Conservation (phyloP, 257 asterid genomes). For the Solanum bulbocastanum region DNA sequence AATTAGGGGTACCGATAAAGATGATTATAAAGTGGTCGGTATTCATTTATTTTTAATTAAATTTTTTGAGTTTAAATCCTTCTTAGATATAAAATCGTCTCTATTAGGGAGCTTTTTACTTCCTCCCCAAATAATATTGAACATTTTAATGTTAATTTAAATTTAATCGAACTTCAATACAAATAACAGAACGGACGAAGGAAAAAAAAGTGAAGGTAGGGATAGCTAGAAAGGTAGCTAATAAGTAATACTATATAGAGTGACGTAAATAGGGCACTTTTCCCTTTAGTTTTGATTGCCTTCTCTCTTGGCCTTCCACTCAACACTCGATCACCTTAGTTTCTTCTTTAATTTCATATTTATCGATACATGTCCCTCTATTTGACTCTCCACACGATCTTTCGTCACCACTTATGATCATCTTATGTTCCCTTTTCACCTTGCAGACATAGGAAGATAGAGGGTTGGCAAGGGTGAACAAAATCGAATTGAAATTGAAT, state of each 20-base stretch:
- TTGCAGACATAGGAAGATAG: neutral
- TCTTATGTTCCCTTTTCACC: neutral
- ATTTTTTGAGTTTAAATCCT: too few species aligned
- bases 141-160: too few species aligned
- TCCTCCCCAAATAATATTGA: too few species aligned
- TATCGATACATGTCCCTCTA: neutral
- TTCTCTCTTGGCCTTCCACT: conserved; percentile 30
- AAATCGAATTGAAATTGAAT: too few species aligned
- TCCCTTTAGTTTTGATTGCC: neutral
- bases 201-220: neutral
- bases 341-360: neutral
- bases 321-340: neutral
- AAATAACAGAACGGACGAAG: too few species aligned
- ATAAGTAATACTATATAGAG: neutral
- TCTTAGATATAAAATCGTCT: neutral
- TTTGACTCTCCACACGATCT: neutral
- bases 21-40: too few species aligned
- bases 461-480: too few species aligned
- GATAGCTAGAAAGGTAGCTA: neutral
- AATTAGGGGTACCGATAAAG: too few species aligned
- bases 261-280: neutral
- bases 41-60: too few species aligned
- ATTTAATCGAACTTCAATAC: neutral
- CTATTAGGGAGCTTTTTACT: too few species aligned
- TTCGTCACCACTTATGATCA: neutral